Evolutionary conservation across 805 yeast species (phyloP).

Genomic region (Barnettozyma siamensis): DNA sequence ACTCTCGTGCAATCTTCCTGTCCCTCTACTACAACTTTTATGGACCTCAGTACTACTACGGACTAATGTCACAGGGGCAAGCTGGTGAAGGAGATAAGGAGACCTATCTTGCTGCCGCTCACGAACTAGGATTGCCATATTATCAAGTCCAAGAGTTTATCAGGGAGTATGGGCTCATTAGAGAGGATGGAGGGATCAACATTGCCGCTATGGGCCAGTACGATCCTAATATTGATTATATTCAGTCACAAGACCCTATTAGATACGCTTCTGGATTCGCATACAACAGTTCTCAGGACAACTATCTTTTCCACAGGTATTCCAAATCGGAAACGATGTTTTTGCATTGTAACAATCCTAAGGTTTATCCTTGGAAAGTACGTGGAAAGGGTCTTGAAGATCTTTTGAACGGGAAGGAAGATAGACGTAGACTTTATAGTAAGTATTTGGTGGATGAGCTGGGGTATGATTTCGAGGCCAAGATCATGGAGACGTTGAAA

Average conservation of each 20-base stretch:
- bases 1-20: constrained; percentile 50
- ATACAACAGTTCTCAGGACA: constrained; percentile 16
- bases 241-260: constrained; percentile 14
- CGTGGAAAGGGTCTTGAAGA: constrained; percentile 23
- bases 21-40: constrained; percentile 60
- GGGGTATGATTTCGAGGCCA: constrained; percentile 26
- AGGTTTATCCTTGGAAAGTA: constrained; percentile 26
- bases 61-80: constrained; percentile 52
- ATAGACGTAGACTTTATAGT: constrained; percentile 21
- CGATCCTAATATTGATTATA: constrained; percentile 41
- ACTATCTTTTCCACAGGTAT: constrained; percentile 20
- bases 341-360: constrained; percentile 26
- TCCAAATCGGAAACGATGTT: constrained; percentile 22
- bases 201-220: constrained; percentile 56
- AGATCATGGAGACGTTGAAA: constrained; percentile 24
- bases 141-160: constrained; percentile 51
- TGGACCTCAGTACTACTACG: constrained; percentile 57
- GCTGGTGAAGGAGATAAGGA: constrained; percentile 85
- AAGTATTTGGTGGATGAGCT: constrained; percentile 18
- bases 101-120: constrained; percentile 67
- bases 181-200: constrained; percentile 27
- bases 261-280: constrained; percentile 11
- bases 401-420: constrained; percentile 14
- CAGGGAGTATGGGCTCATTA: constrained; percentile 43
- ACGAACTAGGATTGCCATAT: constrained; percentile 39